Conservation (phyloP, 257 asterid genomes). For the Solanum bukasovii region DNA sequence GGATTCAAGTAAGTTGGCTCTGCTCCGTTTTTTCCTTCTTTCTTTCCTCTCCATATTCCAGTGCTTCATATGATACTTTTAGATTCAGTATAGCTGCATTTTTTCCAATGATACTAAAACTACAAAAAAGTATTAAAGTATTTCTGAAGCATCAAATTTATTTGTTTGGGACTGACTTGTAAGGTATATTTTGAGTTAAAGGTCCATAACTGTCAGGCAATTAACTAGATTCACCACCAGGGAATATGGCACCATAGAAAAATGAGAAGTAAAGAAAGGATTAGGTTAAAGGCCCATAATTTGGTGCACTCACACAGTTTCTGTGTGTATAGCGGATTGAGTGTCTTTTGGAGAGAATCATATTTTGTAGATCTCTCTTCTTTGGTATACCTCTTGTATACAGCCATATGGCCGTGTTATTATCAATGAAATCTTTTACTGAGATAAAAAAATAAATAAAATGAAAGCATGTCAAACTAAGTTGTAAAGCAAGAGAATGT, state of each 20-base stretch:
- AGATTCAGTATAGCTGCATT: background rate
- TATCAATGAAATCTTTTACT: background rate
- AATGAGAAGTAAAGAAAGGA: background rate
- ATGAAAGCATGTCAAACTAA: background rate
- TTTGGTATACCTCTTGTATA: background rate
- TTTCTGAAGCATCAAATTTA: background rate
- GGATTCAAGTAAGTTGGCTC: slow-evolving; percentile 59
- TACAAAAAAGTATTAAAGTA: background rate
- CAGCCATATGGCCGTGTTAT: background rate
- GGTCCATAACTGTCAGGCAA: background rate
- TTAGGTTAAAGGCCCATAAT: background rate
- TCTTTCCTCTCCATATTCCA: background rate
- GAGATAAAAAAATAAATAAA: background rate
- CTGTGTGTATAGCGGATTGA: background rate
- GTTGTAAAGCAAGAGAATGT: background rate
- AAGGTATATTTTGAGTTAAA: background rate
- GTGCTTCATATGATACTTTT: background rate
- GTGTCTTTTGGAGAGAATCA: background rate
- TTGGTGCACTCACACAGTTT: background rate
- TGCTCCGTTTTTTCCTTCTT: background rate
- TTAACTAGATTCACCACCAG: background rate
- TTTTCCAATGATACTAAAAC: background rate
- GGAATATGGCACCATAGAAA: background rate
- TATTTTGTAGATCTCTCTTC: background rate
- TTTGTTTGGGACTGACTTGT: background rate